Evolutionary conservation across 768 basidiomycete genomes (phyloP).

Genomic region (Zangia roseola): DNA sequence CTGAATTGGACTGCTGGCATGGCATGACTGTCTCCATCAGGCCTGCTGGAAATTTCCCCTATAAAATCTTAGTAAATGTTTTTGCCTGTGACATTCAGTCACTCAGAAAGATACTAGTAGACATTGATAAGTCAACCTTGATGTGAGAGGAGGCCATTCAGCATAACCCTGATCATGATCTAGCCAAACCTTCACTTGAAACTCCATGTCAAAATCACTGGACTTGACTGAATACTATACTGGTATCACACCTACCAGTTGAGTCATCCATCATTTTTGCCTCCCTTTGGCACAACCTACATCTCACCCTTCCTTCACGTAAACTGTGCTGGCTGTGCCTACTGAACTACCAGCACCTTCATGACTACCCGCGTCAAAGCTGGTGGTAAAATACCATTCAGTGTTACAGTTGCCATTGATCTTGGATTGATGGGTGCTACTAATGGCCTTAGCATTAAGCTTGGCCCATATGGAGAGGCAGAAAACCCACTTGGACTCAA

Average conservation of each 20-base stretch:
- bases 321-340: slow-evolving; percentile 28
- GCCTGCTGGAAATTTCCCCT: no score
- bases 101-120: no score
- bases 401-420: slow-evolving; percentile 25
- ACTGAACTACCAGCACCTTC: slow-evolving; percentile 25
- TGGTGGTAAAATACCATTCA: slow-evolving; percentile 20
- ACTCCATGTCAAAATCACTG: slow-evolving; percentile 27
- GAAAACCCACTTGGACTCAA: slow-evolving; percentile 23
- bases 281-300: no score
- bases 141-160: no score
- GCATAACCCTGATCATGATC: no score
- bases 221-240: slow-evolving; percentile 22
- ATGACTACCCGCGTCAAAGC: slow-evolving; percentile 20
- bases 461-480: slow-evolving; percentile 24
- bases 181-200: no score
- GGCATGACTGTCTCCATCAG: no score
- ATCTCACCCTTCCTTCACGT: slow-evolving; percentile 4
- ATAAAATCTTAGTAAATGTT: no score
- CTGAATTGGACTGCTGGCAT: no score
- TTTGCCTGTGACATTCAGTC: no score
- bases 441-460: slow-evolving; percentile 28
- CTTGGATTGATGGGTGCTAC: slow-evolving; percentile 31
- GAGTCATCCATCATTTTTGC: background rate
- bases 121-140: no score
- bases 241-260: slow-evolving; percentile 30